Base-by-base conservation (phyloP, 805 yeast species). In the Kodamaea restingae region DNA sequence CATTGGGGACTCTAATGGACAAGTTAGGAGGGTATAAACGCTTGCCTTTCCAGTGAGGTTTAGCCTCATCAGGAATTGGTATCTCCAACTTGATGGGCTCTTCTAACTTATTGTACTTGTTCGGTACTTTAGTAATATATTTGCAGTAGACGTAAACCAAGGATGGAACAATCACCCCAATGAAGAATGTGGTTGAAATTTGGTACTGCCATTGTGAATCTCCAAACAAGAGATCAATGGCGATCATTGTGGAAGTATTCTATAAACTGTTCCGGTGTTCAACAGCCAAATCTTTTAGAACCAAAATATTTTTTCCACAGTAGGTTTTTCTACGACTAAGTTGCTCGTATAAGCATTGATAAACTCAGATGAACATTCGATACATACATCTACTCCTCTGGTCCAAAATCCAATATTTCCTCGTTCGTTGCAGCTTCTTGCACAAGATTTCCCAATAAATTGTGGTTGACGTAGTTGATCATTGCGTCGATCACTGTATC, bases 1-100 rank as follows among this genome's bases (percentile, higher is more conserved):
- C 88, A 17, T 73, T 75, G 2, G 74, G 72, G 41, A 77, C 76
- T 34, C 66, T 65, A 3, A 86, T 69, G 10, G 78, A 66, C 10
- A 83, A 74, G 40, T 59, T 57, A 1, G 71, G 65, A 0, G 88
- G 81, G 38, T 76, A 75, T 24, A 87, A 67, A 38, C 96, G 68
- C 51, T 79, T 83, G 5, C 95, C 95, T 60, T 88, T 88, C 96
- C 96, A 90, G 56, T 87, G 91, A 3, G 88, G 87, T 55, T 80
- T 73, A 21, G 95, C 88, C 52, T 83, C 87, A 44, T 75, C 84
- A 2, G 95, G 95, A 21, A 79, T 64, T 3, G 79, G 73, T 14
- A 81, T 55, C 31, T 70, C 71, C 49, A 81, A 67, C 47, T 75
- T 77, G 15, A 57, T 47, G 2, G 74, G 70, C 18, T 61, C 69